These are phyloP conservation scores for Herpetomonas samuelpessoai DNA, from an alignment of 208 protist genomes.

Conservation along the genomic window DNA sequence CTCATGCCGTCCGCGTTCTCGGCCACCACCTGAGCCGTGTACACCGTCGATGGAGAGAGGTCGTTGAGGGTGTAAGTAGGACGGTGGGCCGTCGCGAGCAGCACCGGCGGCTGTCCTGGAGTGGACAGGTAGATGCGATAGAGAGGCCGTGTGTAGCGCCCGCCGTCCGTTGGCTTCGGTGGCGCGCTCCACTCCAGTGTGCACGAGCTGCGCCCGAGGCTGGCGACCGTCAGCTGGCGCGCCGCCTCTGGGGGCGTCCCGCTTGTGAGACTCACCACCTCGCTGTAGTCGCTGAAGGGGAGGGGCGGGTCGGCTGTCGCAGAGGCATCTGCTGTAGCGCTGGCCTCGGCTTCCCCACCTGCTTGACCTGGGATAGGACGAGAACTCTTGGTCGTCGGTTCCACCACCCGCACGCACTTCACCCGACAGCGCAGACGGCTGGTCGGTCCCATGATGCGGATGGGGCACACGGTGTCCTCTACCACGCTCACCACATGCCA, in stretches of 20 bases:
- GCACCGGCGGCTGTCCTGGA: constrained; percentile 24
- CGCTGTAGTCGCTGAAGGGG: constrained; percentile 72
- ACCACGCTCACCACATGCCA: constrained; percentile 83
- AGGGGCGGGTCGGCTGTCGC: constrained; percentile 9
- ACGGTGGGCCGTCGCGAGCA: constrained; percentile 29
- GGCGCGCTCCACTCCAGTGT: constrained; percentile 73
- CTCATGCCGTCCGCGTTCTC: constrained; percentile 82
- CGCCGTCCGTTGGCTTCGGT: constrained; percentile 19
- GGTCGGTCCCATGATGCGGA: constrained; percentile 52
- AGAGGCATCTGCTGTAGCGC: background rate
- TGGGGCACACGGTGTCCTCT: constrained; percentile 59
- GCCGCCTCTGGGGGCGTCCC: constrained; percentile 82
- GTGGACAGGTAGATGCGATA: constrained; percentile 73
- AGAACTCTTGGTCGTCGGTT: no score
- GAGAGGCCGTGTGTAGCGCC: constrained; percentile 27
- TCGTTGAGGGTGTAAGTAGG: constrained; percentile 44
- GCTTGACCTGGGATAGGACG: no score
- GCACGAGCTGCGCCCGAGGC: constrained; percentile 51
- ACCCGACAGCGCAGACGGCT: constrained; percentile 82
- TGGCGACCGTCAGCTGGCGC: constrained; percentile 45
- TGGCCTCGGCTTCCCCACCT: background rate
- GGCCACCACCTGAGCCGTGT: constrained; percentile 80
- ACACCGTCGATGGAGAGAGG: constrained; percentile 66
- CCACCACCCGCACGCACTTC: constrained; percentile 47
- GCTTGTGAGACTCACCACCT: constrained; percentile 59